A percentile compares a stretch with the other conserved stretches of the same genome.
phyloP scores from a whole-genome alignment of 306 rosid species.

The Rosa lucieae region DNA sequence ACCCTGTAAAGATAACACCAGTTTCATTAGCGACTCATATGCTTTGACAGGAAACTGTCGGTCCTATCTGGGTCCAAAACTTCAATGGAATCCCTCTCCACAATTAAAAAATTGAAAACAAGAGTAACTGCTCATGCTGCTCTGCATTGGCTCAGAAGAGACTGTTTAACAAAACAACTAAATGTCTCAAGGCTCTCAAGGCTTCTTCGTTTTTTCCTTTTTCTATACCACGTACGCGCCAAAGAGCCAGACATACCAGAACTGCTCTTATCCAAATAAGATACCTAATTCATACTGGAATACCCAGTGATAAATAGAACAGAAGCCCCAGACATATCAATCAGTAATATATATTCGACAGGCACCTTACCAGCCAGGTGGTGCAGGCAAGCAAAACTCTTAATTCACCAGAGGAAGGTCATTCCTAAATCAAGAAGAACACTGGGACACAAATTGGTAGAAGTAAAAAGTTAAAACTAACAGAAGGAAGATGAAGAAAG shows the following conservation, averaged over 20 bases:
- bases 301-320: background rate
- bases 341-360: background rate
- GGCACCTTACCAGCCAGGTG: slow-evolving; percentile 17
- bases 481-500: background rate
- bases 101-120: background rate
- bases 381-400: background rate
- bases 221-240: background rate
- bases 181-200: background rate
- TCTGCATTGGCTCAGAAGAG: too few relatives aligned
- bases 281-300: background rate
- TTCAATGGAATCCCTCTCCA: background rate
- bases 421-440: slow-evolving; percentile 12
- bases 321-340: background rate
- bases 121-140: background rate
- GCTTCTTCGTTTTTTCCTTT: background rate
- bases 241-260: background rate
- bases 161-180: background rate
- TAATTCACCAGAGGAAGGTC: background rate
- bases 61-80: background rate
- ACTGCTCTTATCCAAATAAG: background rate
- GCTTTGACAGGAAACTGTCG: background rate
- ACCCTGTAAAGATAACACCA: background rate
- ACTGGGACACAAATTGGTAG: background rate
- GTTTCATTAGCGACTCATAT: background rate
- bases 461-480: background rate